Conservation (phyloP, 805 yeast genomes). For the Torulaspora gathmanii region DNA sequence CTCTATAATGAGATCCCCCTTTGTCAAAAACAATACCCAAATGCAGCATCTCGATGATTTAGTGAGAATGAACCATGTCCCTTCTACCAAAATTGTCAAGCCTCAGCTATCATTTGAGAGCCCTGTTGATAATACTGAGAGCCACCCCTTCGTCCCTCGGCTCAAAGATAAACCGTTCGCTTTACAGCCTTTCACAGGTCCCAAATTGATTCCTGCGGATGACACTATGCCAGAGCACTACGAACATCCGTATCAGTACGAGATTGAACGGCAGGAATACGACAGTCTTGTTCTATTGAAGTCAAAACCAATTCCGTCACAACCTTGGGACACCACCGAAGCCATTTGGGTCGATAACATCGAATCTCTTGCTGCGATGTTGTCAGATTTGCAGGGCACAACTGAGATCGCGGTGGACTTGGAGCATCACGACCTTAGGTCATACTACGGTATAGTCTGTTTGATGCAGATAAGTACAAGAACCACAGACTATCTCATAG, state of each 20-base stretch:
- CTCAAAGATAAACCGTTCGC: conserved; percentile 70
- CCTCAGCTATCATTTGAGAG: conserved; percentile 64
- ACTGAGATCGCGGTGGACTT: conserved; percentile 84
- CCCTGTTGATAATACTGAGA: conserved; percentile 63
- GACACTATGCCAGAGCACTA: conserved; percentile 54
- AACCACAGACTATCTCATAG: conserved; percentile 80
- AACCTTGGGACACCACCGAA: conserved; percentile 59
- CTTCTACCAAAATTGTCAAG: conserved; percentile 43
- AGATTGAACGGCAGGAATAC: conserved; percentile 65
- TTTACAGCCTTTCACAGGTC: conserved; percentile 49
- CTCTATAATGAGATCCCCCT: conserved; percentile 25
- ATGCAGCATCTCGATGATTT: conserved; percentile 52
- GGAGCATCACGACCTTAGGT: conserved; percentile 90
- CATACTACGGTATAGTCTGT: conserved; percentile 87
- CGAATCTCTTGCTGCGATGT: conserved; percentile 49
- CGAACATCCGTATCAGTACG: conserved; percentile 74
- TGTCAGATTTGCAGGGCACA: conserved; percentile 46
- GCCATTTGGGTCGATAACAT: conserved; percentile 70
- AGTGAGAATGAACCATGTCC: conserved; percentile 14
- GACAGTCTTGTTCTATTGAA: conserved; percentile 51
- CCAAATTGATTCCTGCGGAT: conserved; percentile 37
- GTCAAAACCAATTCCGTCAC: conserved; percentile 47
- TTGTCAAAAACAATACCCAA: conserved; percentile 19
- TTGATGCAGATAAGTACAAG: conserved; percentile 87
- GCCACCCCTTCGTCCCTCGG: conserved; percentile 71